Conservation (phyloP, 257 asterid genomes). For the Solanum appendiculatum region DNA sequence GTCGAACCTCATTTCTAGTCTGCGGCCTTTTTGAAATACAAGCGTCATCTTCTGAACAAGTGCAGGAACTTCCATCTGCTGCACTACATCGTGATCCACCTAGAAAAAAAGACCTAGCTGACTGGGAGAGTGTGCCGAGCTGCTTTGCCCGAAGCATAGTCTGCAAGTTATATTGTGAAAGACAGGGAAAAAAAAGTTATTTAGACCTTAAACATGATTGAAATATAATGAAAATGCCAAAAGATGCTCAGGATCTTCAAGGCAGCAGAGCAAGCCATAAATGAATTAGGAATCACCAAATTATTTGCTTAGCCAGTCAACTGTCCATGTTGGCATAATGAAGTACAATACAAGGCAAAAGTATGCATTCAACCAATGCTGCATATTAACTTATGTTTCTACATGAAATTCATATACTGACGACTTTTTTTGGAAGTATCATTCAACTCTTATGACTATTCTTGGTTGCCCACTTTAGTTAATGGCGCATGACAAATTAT, state of each 20-base stretch:
- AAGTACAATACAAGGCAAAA: not conserved
- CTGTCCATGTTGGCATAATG: not conserved
- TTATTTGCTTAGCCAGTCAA: not conserved
- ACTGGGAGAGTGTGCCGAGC: slow-evolving; percentile 73
- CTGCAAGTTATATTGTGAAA: slow-evolving; percentile 26
- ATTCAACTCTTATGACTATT: not conserved
- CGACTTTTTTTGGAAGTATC: not conserved
- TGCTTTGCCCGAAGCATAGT: slow-evolving; percentile 85
- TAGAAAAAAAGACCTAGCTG: slow-evolving; percentile 69
- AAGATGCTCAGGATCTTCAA: not conserved
- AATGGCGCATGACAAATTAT: not conserved
- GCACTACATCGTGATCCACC: slow-evolving; percentile 72
- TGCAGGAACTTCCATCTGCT: slow-evolving; percentile 72
- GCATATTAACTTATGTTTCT: not conserved
- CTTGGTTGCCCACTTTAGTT: not conserved
- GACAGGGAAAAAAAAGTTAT: not conserved
- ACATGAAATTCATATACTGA: not conserved
- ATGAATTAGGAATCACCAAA: not conserved
- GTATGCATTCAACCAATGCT: not conserved
- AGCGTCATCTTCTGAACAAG: slow-evolving; percentile 71
- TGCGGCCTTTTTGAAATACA: slow-evolving; percentile 47
- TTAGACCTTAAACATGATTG: not conserved
- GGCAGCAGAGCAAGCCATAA: not conserved
- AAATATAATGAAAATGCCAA: not conserved
- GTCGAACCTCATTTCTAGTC: slow-evolving; percentile 33